phyloP scores from a whole-genome alignment of 768 basidiomycete genomes.

The Mrakia gelida region DNA sequence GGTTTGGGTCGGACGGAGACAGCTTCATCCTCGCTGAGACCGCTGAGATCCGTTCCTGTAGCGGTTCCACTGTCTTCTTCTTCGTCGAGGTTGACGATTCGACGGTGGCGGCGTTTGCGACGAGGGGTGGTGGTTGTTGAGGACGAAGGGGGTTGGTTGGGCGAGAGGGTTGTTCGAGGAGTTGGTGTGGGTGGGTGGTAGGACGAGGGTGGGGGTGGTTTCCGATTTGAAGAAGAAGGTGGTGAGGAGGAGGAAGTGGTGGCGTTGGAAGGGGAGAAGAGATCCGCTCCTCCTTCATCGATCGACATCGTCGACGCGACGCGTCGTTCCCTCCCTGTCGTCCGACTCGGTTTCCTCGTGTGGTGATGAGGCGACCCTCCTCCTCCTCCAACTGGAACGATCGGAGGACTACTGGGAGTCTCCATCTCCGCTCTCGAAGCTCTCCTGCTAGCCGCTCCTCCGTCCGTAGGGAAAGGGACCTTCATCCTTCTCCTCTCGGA shows the following conservation, averaged over 20 bases:
- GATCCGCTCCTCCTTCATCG: background rate
- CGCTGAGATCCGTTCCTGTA: conserved; percentile 9
- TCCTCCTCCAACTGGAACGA: conserved; percentile 6
- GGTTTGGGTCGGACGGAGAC: no score
- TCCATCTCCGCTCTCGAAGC: background rate
- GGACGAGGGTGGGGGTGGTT: background rate
- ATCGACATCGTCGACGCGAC: background rate
- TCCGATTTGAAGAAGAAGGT: background rate
- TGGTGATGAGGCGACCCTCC: background rate
- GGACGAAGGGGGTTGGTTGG: background rate
- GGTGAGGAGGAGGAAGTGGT: background rate
- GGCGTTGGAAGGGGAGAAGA: background rate
- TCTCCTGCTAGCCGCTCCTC: background rate
- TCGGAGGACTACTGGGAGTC: conserved; percentile 4
- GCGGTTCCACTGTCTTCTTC: conserved; percentile 41
- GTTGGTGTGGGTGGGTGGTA: conserved; percentile 3
- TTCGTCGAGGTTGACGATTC: conserved; percentile 74
- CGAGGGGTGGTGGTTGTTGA: conserved; percentile 7
- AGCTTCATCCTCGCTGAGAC: conserved; percentile 1
- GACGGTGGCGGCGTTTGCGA: conserved; percentile 56
- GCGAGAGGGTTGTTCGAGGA: conserved; percentile 9
- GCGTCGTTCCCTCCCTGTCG: background rate
- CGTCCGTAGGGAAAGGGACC: conserved; percentile 2
- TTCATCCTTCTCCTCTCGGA: conserved; percentile 39
- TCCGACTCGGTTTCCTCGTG: background rate